Conservation (phyloP, 2,329 filamentous ascomycete genomes). For the Teratosphaeria pseudoeucalypti region DNA sequence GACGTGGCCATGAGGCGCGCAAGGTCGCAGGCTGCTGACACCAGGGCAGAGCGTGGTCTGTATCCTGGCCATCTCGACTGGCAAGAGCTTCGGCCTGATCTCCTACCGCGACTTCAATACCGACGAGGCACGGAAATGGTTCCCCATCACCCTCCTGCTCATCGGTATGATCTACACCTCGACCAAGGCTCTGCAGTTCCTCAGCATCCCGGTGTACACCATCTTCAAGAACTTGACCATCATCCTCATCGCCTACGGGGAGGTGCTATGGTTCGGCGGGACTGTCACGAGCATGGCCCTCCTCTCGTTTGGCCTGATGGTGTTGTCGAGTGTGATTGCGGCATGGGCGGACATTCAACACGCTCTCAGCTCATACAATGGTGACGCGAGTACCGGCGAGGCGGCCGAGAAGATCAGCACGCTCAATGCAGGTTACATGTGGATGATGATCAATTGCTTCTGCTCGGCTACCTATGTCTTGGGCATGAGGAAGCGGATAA, state of each 20-base stretch:
- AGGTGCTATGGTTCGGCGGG: slow-evolving; percentile 96
- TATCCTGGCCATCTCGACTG: slow-evolving; percentile 69
- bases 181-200: slow-evolving; percentile 88
- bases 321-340: slow-evolving; percentile 84
- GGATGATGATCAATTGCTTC: slow-evolving; percentile 96
- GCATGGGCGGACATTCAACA: slow-evolving; percentile 96
- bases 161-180: slow-evolving; percentile 99
- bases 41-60: slow-evolving; percentile 51
- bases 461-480: slow-evolving; percentile 85
- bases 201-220: slow-evolving; percentile 96
- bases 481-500: slow-evolving; percentile 95
- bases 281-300: slow-evolving; percentile 78
- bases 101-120: slow-evolving; percentile 73
- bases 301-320: slow-evolving; percentile 93
- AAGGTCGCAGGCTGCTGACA: neutral
- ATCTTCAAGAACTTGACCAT: slow-evolving; percentile 99
- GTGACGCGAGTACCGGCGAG: slow-evolving; percentile 38
- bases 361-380: slow-evolving; percentile 52
- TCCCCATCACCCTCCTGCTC: slow-evolving; percentile 87
- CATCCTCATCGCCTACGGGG: slow-evolving; percentile 95
- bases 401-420: slow-evolving; percentile 67
- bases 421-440: slow-evolving; percentile 87
- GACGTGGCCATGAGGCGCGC: neutral
- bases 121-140: slow-evolving; percentile 92
- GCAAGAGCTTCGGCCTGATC: slow-evolving; percentile 74